These are phyloP conservation scores for Oehlia diaphana DNA, from an alignment of 192 early-diverging fungal species.

Conservation along the genomic window DNA sequence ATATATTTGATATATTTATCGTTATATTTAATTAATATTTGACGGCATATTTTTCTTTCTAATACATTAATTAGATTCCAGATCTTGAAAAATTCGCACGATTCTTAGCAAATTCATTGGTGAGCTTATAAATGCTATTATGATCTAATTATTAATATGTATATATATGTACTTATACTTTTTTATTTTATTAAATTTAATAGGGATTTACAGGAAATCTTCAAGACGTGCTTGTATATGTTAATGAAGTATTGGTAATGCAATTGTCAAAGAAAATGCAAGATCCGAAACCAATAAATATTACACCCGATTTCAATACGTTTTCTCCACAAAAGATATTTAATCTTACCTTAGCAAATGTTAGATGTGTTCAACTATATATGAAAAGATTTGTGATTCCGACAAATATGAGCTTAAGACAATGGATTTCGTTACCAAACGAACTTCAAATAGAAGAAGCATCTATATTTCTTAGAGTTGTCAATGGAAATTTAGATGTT, in stretches of 20 bases:
- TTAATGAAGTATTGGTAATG: constrained; percentile 66
- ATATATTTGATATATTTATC: background rate
- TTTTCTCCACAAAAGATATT: constrained; percentile 74
- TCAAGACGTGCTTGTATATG: constrained; percentile 60
- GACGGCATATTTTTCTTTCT: background rate
- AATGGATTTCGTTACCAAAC: constrained; percentile 11
- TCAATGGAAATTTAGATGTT: constrained; percentile 60
- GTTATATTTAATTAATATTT: background rate
- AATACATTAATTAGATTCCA: constrained; percentile 35
- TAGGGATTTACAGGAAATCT: constrained; percentile 80
- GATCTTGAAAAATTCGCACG: constrained; percentile 61
- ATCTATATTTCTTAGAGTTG: constrained; percentile 72
- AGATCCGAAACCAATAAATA: constrained; percentile 60
- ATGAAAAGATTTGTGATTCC: constrained; percentile 46
- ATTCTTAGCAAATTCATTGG: constrained; percentile 63
- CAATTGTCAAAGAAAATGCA: constrained; percentile 63
- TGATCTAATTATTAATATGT: too few species aligned
- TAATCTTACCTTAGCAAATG: constrained; percentile 57
- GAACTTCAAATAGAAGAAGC: constrained; percentile 36
- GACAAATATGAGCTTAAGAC: constrained; percentile 10
- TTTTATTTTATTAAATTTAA: constrained; percentile 34
- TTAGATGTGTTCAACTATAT: constrained; percentile 59
- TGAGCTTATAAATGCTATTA: constrained; percentile 2
- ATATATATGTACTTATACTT: too few species aligned
- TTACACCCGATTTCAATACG: constrained; percentile 47